These are phyloP conservation scores for Cephaloascus fragrans DNA, from an alignment of 805 yeast species.

Conservation along the genomic window DNA sequence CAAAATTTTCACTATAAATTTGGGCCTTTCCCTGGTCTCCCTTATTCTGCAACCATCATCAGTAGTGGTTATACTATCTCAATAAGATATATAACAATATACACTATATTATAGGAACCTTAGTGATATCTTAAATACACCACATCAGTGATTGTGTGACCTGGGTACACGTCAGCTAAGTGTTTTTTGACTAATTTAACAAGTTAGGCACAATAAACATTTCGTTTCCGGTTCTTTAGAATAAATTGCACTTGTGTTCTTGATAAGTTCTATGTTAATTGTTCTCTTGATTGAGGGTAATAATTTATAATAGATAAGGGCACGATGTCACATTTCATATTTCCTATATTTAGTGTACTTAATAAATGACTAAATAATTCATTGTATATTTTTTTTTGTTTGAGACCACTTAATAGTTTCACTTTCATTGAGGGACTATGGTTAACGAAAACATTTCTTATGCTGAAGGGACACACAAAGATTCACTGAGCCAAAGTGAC, in stretches of 20 bases:
- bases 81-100: conserved; percentile 49
- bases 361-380: no score
- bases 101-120: conserved; percentile 33
- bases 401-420: no score
- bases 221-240: conserved; percentile 77
- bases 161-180: conserved; percentile 52
- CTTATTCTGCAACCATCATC: conserved; percentile 39
- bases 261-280: conserved; percentile 19
- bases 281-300: conserved; percentile 14
- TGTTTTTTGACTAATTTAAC: conserved; percentile 64
- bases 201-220: conserved; percentile 61
- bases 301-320: conserved; percentile 28
- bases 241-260: conserved; percentile 22
- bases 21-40: conserved; percentile 16
- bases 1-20: conserved; percentile 19
- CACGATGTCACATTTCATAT: conserved; percentile 39
- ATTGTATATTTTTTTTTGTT: no score
- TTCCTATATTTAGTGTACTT: conserved; percentile 1
- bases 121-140: conserved; percentile 24
- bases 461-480: no score
- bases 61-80: conserved; percentile 79
- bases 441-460: no score
- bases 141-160: conserved; percentile 32
- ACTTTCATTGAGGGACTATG: no score
- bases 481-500: no score